Conservation (phyloP, 2,329 filamentous ascomycete genomes). For the Calonectria honghensis region DNA sequence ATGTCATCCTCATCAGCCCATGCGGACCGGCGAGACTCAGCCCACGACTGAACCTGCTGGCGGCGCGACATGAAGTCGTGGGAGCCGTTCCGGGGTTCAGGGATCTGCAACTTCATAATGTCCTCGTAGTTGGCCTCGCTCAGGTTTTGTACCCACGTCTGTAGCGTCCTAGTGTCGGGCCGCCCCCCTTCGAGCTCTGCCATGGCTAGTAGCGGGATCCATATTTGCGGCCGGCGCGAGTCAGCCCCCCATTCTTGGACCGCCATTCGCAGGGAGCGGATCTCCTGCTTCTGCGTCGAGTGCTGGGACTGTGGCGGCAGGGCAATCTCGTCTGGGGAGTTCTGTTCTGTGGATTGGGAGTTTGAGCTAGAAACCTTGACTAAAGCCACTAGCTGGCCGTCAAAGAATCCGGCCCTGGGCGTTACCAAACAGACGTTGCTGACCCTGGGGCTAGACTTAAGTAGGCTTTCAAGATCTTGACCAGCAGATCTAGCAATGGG, state of each 20-base stretch:
- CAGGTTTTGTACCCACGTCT: slow-evolving; percentile 73
- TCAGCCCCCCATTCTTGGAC: slow-evolving; percentile 60
- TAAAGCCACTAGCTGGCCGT: slow-evolving; percentile 69
- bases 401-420: slow-evolving; percentile 70
- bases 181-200: slow-evolving; percentile 63
- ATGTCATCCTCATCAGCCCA: slow-evolving; percentile 57
- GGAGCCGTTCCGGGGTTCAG: slow-evolving; percentile 58
- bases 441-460: slow-evolving; percentile 64
- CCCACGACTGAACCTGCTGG: slow-evolving; percentile 40
- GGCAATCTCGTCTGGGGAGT: slow-evolving; percentile 29
- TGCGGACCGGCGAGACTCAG: slow-evolving; percentile 45
- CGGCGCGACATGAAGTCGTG: slow-evolving; percentile 24
- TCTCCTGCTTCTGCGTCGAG: slow-evolving; percentile 63
- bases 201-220: slow-evolving; percentile 69
- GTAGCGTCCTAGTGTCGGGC: slow-evolving; percentile 66
- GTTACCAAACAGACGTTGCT: slow-evolving; percentile 65
- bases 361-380: slow-evolving; percentile 60
- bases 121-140: slow-evolving; percentile 67
- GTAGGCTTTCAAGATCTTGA: slow-evolving; percentile 60
- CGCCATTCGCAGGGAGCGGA: slow-evolving; percentile 64
- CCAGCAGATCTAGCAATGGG: slow-evolving; percentile 26
- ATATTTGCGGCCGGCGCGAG: slow-evolving; percentile 65
- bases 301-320: slow-evolving; percentile 59
- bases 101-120: slow-evolving; percentile 66
- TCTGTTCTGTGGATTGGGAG: slow-evolving; percentile 56